phyloP scores from a whole-genome alignment of 1,139 yeast species.

The Pichia sp. region DNA sequence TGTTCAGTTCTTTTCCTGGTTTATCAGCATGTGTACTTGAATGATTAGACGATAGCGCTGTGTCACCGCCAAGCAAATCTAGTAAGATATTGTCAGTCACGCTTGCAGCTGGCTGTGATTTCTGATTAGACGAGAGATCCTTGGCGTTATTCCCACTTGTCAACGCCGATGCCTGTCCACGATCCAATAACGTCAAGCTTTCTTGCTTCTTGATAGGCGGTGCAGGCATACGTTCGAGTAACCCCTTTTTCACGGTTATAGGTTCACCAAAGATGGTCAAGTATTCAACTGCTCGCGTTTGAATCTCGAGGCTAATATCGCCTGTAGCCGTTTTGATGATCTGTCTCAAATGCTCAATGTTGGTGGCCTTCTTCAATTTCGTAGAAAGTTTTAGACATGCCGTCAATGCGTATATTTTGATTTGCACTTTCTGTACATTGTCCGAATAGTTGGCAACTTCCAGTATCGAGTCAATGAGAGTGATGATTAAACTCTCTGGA shows the following conservation, averaged over 20 bases:
- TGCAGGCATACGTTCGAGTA: slow-evolving; percentile 85
- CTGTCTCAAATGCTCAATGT: slow-evolving; percentile 54
- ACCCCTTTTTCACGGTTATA: slow-evolving; percentile 51
- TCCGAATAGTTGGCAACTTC: slow-evolving; percentile 29
- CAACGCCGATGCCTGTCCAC: no score
- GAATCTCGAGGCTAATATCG: slow-evolving; percentile 73
- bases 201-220: slow-evolving; percentile 64
- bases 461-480: slow-evolving; percentile 33
- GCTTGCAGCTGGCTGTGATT: no score
- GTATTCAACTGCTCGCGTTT: slow-evolving; percentile 81
- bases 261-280: slow-evolving; percentile 61
- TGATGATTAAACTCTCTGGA: slow-evolving; percentile 28
- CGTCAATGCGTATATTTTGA: slow-evolving; percentile 64
- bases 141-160: no score
- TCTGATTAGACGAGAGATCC: no score
- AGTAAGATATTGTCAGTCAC: slow-evolving; percentile 52
- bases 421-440: slow-evolving; percentile 35
- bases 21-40: no score
- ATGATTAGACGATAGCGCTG: no score
- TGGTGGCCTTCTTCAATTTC: slow-evolving; percentile 42
- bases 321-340: slow-evolving; percentile 50
- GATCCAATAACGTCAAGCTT: slow-evolving; percentile 36
- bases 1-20: slow-evolving; percentile 21
- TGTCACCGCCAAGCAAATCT: slow-evolving; percentile 64
- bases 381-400: slow-evolving; percentile 71